Percentiles rank a stretch among this genome's conserved stretches.
phyloP scores from a whole-genome alignment of 176 grass and related monocot species.

The Saccharum officinarum region DNA sequence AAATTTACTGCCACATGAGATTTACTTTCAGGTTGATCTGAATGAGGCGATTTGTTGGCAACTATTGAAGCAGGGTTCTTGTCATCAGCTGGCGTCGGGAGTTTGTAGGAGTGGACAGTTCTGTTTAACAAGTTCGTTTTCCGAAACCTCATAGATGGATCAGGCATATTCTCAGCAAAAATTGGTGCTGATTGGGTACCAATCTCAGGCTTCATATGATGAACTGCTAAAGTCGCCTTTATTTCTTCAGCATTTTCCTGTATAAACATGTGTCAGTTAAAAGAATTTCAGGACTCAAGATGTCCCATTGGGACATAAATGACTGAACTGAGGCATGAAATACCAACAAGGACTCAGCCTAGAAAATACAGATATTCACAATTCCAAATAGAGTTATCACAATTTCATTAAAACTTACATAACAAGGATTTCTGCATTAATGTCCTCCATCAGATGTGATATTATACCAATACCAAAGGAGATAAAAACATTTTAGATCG shows the following conservation, averaged over 20 bases:
- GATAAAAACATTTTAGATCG: background rate
- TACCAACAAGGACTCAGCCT: background rate
- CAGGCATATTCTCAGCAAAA: slow-evolving; percentile 56
- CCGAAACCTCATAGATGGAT: slow-evolving; percentile 51
- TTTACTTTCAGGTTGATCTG: slow-evolving; percentile 48
- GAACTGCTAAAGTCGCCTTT: slow-evolving; percentile 36
- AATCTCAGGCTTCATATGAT: slow-evolving; percentile 43
- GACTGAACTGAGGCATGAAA: slow-evolving; percentile 20
- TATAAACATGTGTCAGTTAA: slow-evolving; percentile 25
- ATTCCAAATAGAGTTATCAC: background rate
- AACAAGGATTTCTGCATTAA: background rate
- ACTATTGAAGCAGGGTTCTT: slow-evolving; percentile 32
- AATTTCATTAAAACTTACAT: background rate
- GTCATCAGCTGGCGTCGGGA: slow-evolving; percentile 67
- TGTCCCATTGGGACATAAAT: slow-evolving; percentile 3
- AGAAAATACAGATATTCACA: slow-evolving; percentile 5
- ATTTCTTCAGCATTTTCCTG: slow-evolving; percentile 63
- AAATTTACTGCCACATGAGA: slow-evolving; percentile 40
- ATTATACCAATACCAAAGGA: slow-evolving; percentile 16
- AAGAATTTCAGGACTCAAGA: slow-evolving; percentile 30
- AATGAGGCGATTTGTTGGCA: slow-evolving; percentile 34
- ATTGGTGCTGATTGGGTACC: slow-evolving; percentile 86
- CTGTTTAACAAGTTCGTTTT: slow-evolving; percentile 54
- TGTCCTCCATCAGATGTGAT: slow-evolving; percentile 3
- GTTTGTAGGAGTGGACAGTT: slow-evolving; percentile 71